Evolutionary conservation across 108 stramenopile genomes (phyloP), one percentile per base, ranked within the genome.

Genomic region (Hondaea fermentalgiana): DNA sequence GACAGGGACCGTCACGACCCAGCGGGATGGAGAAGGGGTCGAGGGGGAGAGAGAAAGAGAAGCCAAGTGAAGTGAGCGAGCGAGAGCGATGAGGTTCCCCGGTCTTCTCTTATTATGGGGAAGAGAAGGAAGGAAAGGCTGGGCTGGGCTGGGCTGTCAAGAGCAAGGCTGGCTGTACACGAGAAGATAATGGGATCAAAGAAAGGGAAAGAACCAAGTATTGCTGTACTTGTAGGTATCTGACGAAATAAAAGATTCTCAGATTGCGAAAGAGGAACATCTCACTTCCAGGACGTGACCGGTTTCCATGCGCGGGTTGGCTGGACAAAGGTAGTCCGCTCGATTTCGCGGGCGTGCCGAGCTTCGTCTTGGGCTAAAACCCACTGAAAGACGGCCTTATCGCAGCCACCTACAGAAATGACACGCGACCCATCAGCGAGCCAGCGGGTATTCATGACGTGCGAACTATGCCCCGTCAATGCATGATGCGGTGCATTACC

Each of bases 391-490:
- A 92, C 57, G 43, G 89, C 88, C 44, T 57, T 60, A 53, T 92
- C 91, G 44, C 71, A 19, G 35, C 91, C 91, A 5, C 91, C 91
- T 5, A 58, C 87, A 43, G 90, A 90, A 25, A 92, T 29, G 60
- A 92, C 16, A 47, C 19, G 87, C 44, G 88, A 60, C 58, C 89
- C 90, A 57, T 59, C 88, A 12, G 28, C 45, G 44, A 58, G 88
- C 90, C 90, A 92, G 25, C 58, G 23, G 43, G 89, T 89, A 69
- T 92, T 92, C 72, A 45, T 89, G n/a, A 92, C 92, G 60, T 92
- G 92, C 10, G 87, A 88, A 44, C 87, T 72, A 57, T 92, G 92
- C 23, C 90, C 92, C 23, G 28, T 53, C 72, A 51, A 64, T 28
- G n/a, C 76, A 45, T 87, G 57, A 42, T 21, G 21, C 44, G 59